These are phyloP conservation scores for Schizosaccharomyces osmophilus DNA, from an alignment of 805 yeast genomes.

Conservation along the genomic window DNA sequence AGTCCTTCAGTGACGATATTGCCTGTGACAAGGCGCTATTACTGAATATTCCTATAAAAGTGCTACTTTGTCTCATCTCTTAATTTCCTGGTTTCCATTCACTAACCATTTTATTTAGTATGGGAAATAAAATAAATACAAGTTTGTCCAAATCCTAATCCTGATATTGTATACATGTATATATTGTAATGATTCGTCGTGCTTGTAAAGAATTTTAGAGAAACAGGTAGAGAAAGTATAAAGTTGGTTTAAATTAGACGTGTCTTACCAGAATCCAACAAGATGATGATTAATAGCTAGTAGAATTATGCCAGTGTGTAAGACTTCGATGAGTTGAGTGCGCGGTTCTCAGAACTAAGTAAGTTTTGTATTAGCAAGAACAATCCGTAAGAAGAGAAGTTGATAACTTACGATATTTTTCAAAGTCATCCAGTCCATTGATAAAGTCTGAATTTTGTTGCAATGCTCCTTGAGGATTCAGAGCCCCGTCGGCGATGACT, in stretches of 20 bases:
- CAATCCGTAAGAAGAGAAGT: neutral
- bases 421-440: slow-evolving; percentile 52
- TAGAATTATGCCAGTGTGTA: neutral
- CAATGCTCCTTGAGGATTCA: slow-evolving; percentile 19
- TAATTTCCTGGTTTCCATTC: too few relatives aligned
- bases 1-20: neutral
- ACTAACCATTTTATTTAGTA: too few relatives aligned
- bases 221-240: too few relatives aligned
- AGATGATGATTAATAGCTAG: neutral
- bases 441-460: slow-evolving; percentile 31
- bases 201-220: too few relatives aligned
- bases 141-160: too few relatives aligned
- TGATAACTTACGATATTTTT: slow-evolving; percentile 20
- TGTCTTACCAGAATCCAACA: too few relatives aligned
- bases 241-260: too few relatives aligned
- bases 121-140: too few relatives aligned
- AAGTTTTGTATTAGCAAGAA: neutral
- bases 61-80: too few relatives aligned
- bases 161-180: too few relatives aligned
- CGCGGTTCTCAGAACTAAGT: neutral
- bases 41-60: neutral
- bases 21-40: slow-evolving; percentile 2
- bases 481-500: slow-evolving; percentile 48
- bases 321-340: neutral
- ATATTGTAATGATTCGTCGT: too few relatives aligned